Evolutionary conservation across 1,139 yeast species (phyloP), one percentile per base, ranked within the genome.

Genomic region (Lodderomyces oxycetoniae): DNA sequence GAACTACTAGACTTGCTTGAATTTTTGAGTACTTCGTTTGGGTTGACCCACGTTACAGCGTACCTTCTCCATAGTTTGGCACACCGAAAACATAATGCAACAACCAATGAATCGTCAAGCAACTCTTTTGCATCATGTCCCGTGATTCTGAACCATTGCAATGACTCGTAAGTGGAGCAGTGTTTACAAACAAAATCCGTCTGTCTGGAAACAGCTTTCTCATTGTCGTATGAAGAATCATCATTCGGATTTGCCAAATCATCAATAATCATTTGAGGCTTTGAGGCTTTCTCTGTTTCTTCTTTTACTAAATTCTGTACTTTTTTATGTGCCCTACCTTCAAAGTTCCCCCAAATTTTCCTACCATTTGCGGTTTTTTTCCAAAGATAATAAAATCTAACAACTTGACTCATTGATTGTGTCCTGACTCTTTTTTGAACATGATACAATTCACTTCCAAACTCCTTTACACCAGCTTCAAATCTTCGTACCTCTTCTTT

Each of bases 51-150:
- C n/a, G 68, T 67, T 1, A 85, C 80, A 0, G 89, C 96, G 54
- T 91, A 91, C 28, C 93, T 64, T 52, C 96, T 69, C 98, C 98
- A 91, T 27, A 91, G 55, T 38, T 81, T 68, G 0, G 96, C 96
- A 63, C 98, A 91, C 36, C 97, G 67, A 31, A 73, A 61, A 53
- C 98, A 91, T 12, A 91, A 61, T 0, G 88, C 96, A 8, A 65
- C 54, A 1, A 61, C 53, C 6, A 52, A 36, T 2, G 57, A 55
- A 3, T 52, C 50, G 0, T 53, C 53, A 26, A 59, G 58, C 2
- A 50, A 37, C 9, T 52, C 43, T n/a, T 47, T 47, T 44, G 56
- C 70, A 28, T 71, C 74, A 41, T 57, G 65, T 0, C 93, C 94
- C 0, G 93, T 82, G 1, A 82, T 74, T 34, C 84, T 64, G 42